Conservation (phyloP, 2,329 filamentous ascomycete genomes). For the Talaromyces sp. region DNA sequence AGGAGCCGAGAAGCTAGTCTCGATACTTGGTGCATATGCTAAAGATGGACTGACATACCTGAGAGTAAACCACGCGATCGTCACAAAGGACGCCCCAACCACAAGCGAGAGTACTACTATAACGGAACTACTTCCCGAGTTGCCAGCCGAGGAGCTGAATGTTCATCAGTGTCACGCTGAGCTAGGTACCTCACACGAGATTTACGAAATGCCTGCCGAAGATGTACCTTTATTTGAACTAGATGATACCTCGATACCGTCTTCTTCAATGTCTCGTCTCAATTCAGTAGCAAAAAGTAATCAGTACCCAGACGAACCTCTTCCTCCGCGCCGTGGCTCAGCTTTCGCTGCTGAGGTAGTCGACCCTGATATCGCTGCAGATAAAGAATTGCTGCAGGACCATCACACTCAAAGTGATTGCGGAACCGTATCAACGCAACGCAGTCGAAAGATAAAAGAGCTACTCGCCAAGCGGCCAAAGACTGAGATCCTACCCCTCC, state of each 20-base stretch:
- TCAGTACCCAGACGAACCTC: constrained; percentile 31
- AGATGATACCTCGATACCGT: constrained; percentile 30
- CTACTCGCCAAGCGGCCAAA: constrained; percentile 39
- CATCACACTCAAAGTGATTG: background rate
- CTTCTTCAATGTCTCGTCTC: constrained; percentile 1
- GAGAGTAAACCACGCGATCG: constrained; percentile 53
- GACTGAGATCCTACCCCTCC: constrained; percentile 29
- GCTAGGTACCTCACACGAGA: constrained; percentile 29
- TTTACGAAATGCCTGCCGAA: constrained; percentile 36
- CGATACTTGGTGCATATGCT: constrained; percentile 47
- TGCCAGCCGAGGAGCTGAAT: constrained; percentile 30
- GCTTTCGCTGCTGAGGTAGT: constrained; percentile 47
- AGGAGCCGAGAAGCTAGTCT: constrained; percentile 54
- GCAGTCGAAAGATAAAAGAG: constrained; percentile 33
- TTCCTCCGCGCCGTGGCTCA: constrained; percentile 38
- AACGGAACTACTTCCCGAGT: constrained; percentile 31
- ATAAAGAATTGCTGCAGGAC: background rate
- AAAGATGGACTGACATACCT: constrained; percentile 51
- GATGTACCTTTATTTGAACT: constrained; percentile 37
- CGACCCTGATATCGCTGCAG: constrained; percentile 15
- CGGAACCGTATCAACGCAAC: constrained; percentile 23
- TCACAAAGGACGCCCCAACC: constrained; percentile 46
- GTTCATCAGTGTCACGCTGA: constrained; percentile 25
- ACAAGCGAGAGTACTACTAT: constrained; percentile 30
- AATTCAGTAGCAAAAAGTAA: background rate